Evolutionary conservation across 139 green algal species (phyloP), one percentile per base, ranked within the genome.

Genomic region (Desmodesmus armatus): DNA sequence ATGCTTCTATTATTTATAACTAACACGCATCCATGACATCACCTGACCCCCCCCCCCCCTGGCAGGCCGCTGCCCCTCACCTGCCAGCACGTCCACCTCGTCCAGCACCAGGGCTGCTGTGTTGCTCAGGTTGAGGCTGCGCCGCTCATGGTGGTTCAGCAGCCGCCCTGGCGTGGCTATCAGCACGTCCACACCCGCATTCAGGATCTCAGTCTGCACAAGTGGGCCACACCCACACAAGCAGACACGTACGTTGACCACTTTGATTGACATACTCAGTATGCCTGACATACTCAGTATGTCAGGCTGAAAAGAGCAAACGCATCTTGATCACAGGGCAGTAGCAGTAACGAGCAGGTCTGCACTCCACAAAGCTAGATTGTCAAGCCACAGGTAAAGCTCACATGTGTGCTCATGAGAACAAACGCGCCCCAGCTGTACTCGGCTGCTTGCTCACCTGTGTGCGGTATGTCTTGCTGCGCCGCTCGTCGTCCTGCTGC

Each of bases 21-120:
- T 23, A 39, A 72, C 55, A n/a, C 6, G 55, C n/a, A 15, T 58
- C 47, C 47, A 58, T 15, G 17, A 58, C 47, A 58, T 58, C 13
- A 13, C 13, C 17, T n/a, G 47, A 23, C 13, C 47, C 17, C 6
- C 58, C 40, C 43, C 9, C 51, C 44, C 49, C 71, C 27, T n/a
- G 81, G 31, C 65, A 23, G 80, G 69, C 78, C 29, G 76, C 51
- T 65, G 25, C 39, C 43, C 35, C 88, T 85, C 84, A 90, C 94
- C 94, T 86, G 97, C 88, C 84, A 98, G 92, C 66, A 98, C 91
- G 78, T 98, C 96, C 77, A 93, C 93, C 89, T 98, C 96, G 85
- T 98, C 96, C 86, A 96, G 83, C 37, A 98, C 95, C 13, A 98
- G 51, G 6, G 83, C 83, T 9, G 47, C 41, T 78, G 89, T 92